Percentiles rank a stretch among this genome's conserved stretches.
Evolutionary conservation across 345 rosid species (phyloP).

Genomic region (Anacardium occidentale): DNA sequence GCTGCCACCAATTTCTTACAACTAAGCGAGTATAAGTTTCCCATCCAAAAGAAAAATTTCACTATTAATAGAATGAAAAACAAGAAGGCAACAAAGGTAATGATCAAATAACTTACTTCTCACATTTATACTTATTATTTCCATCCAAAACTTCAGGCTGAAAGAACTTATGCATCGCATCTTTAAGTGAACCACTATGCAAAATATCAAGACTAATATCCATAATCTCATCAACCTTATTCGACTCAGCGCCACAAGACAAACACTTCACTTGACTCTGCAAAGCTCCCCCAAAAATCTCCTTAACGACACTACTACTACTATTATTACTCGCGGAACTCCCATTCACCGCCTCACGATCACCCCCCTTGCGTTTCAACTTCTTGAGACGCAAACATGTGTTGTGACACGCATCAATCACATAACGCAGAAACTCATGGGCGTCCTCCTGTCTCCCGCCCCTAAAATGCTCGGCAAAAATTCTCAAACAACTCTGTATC

Average conservation of each 20-base stretch:
- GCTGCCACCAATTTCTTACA: slow-evolving; percentile 95
- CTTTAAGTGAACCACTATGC: slow-evolving; percentile 62
- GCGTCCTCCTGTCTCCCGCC: slow-evolving; percentile 94
- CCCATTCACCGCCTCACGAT: slow-evolving; percentile 31
- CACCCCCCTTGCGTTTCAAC: slow-evolving; percentile 51
- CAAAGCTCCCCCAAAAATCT: slow-evolving; percentile 92
- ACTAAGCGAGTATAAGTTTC: slow-evolving; percentile 50
- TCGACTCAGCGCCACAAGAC: slow-evolving; percentile 79
- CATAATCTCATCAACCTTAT: slow-evolving; percentile 96
- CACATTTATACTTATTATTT: slow-evolving; percentile 89
- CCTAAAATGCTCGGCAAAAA: slow-evolving; percentile 73
- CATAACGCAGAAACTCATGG: slow-evolving; percentile 89
- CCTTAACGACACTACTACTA: slow-evolving; percentile 48
- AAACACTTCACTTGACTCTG: slow-evolving; percentile 97
- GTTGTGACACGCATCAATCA: slow-evolving; percentile 93
- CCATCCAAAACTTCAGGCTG: slow-evolving; percentile 91
- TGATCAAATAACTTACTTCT: slow-evolving; percentile 45
- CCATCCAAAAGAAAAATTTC: not conserved
- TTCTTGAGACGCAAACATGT: slow-evolving; percentile 86
- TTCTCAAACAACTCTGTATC: slow-evolving; percentile 61
- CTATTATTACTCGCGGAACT: slow-evolving; percentile 13
- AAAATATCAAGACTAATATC: slow-evolving; percentile 89
- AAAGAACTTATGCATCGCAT: slow-evolving; percentile 86
- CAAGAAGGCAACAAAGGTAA: not conserved
- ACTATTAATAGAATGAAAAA: not conserved